Conservation (phyloP, 176 grass and related monocot species). For the Oryza punctata region DNA sequence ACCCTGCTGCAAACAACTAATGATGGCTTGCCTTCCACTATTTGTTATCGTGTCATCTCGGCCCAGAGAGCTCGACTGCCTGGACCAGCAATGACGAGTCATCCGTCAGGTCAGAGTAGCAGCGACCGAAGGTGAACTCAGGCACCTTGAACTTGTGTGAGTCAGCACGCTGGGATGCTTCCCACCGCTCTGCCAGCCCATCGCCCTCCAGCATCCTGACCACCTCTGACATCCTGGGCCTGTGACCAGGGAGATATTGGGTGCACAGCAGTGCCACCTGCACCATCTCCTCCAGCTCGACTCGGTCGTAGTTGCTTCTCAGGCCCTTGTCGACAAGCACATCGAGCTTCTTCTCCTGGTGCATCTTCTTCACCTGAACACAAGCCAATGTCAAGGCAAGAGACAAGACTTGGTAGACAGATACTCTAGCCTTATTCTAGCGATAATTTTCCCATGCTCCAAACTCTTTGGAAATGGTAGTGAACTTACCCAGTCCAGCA, state of each 20-base stretch:
- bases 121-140: conserved; percentile 52
- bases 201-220: conserved; percentile 90
- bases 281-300: conserved; percentile 86
- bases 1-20: conserved; percentile 36
- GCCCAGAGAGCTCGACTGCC: conserved; percentile 85
- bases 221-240: conserved; percentile 83
- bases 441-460: background rate
- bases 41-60: conserved; percentile 53
- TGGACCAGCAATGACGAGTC: conserved; percentile 69
- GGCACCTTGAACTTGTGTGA: conserved; percentile 65
- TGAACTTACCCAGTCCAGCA: conserved; percentile 91
- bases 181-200: conserved; percentile 79
- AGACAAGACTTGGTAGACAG: background rate
- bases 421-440: background rate
- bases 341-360: conserved; percentile 83
- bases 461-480: background rate
- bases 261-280: conserved; percentile 84
- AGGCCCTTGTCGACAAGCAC: conserved; percentile 75
- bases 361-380: conserved; percentile 79
- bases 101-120: conserved; percentile 70
- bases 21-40: conserved; percentile 32
- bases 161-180: conserved; percentile 49
- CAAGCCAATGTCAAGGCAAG: conserved; percentile 14
- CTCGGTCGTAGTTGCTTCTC: conserved; percentile 58
- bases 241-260: conserved; percentile 68